Evolutionary conservation across 352 stramenopile species (phyloP).

Genomic region (Globisporangium cederbergense): DNA sequence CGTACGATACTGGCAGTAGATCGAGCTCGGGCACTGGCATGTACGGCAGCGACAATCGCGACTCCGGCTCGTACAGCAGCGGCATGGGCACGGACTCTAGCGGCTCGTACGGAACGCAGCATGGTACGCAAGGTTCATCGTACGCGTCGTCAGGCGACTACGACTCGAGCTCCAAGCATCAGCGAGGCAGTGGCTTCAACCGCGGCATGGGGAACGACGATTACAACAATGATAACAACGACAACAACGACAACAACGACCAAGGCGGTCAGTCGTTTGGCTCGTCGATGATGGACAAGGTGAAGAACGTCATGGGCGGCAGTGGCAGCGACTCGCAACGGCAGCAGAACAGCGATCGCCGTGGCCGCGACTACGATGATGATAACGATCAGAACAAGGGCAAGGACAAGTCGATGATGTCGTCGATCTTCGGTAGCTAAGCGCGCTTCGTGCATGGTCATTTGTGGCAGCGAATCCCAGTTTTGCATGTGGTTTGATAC

Average conservation of each 20-base stretch:
- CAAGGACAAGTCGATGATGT: slow-evolving; percentile 10
- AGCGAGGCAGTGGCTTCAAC: neutral
- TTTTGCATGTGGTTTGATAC: too few species aligned
- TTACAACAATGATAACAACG: slow-evolving; percentile 6
- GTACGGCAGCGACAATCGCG: neutral
- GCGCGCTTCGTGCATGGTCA: neutral
- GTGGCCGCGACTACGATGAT: neutral
- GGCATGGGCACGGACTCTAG: neutral
- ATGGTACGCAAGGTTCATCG: neutral
- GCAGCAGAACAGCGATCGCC: neutral
- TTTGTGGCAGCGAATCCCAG: neutral
- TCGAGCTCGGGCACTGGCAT: neutral
- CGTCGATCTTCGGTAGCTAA: slow-evolving; percentile 7
- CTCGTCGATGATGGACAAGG: slow-evolving; percentile 7
- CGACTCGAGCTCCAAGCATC: slow-evolving; percentile 1
- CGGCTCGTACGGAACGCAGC: neutral
- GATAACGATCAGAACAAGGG: slow-evolving; percentile 1
- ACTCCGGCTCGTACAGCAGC: neutral
- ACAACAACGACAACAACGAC: slow-evolving; percentile 2
- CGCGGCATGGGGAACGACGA: too few species aligned
- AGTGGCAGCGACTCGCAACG: neutral
- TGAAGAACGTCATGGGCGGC: slow-evolving; percentile 8
- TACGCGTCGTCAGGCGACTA: neutral
- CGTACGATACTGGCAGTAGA: neutral
- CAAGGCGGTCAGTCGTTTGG: neutral